Evolutionary conservation across 495 filamentous ascomycete species (phyloP), one percentile per base, ranked within the genome.

Genomic region (Aspergillus kassunensis): DNA sequence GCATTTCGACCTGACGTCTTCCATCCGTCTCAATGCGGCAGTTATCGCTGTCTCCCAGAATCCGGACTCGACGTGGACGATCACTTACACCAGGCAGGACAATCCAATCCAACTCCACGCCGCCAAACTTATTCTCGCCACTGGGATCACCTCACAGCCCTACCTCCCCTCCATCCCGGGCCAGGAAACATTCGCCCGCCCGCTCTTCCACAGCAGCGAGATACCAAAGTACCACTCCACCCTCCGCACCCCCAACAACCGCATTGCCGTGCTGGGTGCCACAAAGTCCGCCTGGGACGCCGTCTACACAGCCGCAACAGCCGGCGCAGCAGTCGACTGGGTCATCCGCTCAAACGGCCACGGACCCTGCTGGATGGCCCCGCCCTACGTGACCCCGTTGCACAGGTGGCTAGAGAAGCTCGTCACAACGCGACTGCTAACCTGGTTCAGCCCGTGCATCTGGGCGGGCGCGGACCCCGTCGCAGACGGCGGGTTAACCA

Each of bases 221-320:
- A 77, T 88, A 16, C 64, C 71, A 2, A 59, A 72, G 21, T 53
- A 76, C 34, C 69, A 72, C 18, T 53, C 64, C 16, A 42, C 76
- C 5, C 54, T 79, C 15, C 50, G 64, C 51, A 49, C 67, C 52
- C 15, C 59, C 36, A 33, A 58, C 41, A 45, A 76, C 65, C 54
- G 54, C 46, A 57, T 89, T 4, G 78, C 79, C 0, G 76, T 95
- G 1, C 76, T 89, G 41, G 87, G 89, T 12, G 84, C 79, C 8
- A 82, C 79, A 1, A 95, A 95, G 63, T 88, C 84, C 4, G 87
- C 80, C 1, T 90, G 80, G 75, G 90, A 95, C 72, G 81, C 81
- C 2, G 88, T 82, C 0, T 90, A 90, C 57, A 73, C 77, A 3
- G 86, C 82, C 58, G 85, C 81, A 1, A 74, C 77, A 0, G 70